Conservation (phyloP, 1,284 basidiomycete species). For the Moniliophthora roreri region DNA sequence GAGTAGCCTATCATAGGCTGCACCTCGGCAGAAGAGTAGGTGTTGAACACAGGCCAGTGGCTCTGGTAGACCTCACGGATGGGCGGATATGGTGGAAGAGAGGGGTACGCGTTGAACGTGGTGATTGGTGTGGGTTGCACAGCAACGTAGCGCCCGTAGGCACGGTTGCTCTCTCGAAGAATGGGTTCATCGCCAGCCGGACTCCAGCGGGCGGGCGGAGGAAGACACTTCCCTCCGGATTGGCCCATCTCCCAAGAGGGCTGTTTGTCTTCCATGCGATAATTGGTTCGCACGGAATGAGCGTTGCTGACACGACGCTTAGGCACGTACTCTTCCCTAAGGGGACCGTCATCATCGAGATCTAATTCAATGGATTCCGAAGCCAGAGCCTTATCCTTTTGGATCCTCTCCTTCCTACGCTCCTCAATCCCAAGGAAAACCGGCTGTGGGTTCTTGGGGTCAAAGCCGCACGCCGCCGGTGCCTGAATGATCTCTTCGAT, state of each 20-base stretch:
- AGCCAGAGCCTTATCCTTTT: slow-evolving; percentile 38
- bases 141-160: slow-evolving; percentile 59
- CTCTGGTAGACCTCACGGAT: slow-evolving; percentile 31
- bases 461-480: slow-evolving; percentile 30
- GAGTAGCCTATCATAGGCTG: slow-evolving; percentile 31
- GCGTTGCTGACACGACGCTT: slow-evolving; percentile 53
- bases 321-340: slow-evolving; percentile 77
- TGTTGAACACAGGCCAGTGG: slow-evolving; percentile 9
- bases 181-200: slow-evolving; percentile 75
- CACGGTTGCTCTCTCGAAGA: slow-evolving; percentile 47
- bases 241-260: slow-evolving; percentile 7
- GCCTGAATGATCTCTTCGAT: slow-evolving; percentile 66
- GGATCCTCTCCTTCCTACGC: slow-evolving; percentile 49
- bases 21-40: slow-evolving; percentile 23
- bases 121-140: slow-evolving; percentile 51
- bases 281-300: slow-evolving; percentile 25
- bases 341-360: slow-evolving; percentile 77
- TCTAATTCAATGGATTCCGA: slow-evolving; percentile 66
- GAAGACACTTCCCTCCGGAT: slow-evolving; percentile 42
- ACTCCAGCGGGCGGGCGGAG: slow-evolving; percentile 79
- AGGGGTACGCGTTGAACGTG: slow-evolving; percentile 24
- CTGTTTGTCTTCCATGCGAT: slow-evolving; percentile 15
- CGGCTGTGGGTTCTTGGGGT: slow-evolving; percentile 47
- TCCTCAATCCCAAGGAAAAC: slow-evolving; percentile 71
- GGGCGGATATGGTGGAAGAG: slow-evolving; percentile 27